phyloP scores from a whole-genome alignment of 371 early-diverging fungal species.

The Lichtheimia corymbifera region DNA sequence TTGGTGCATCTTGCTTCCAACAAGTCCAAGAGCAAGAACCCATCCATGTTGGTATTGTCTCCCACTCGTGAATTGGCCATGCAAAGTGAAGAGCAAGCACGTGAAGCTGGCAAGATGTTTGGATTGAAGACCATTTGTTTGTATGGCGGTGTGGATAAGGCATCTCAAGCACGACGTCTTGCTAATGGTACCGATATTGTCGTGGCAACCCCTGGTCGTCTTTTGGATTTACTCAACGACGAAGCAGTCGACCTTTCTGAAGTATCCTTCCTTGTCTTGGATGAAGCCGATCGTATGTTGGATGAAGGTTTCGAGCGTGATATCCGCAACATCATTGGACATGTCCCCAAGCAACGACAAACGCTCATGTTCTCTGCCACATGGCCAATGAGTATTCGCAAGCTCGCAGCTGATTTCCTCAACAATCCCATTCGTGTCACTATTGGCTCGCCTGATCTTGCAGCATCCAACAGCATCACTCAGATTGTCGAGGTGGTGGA shows the following conservation, averaged over 20 bases:
- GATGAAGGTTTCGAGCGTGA: constrained; percentile 93
- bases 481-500: constrained; percentile 93
- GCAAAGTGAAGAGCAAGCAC: constrained; percentile 82
- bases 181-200: constrained; percentile 77
- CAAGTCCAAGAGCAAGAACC: constrained; percentile 42
- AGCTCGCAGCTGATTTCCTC: constrained; percentile 85
- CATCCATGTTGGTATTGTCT: constrained; percentile 82
- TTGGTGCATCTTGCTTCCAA: constrained; percentile 64
- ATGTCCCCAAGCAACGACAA: constrained; percentile 67
- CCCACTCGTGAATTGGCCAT: constrained; percentile 96
- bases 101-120: constrained; percentile 67
- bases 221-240: constrained; percentile 90
- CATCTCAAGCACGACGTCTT: constrained; percentile 58
- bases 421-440: constrained; percentile 87
- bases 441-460: constrained; percentile 91
- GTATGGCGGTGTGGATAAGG: constrained; percentile 78
- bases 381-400: constrained; percentile 78
- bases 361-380: constrained; percentile 90
- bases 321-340: constrained; percentile 76
- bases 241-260: constrained; percentile 66
- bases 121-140: constrained; percentile 79
- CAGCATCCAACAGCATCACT: constrained; percentile 88
- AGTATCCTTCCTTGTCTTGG: constrained; percentile 86
- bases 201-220: constrained; percentile 95
- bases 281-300: constrained; percentile 97